Conservation (phyloP, 345 rosid genomes). For the Corymbia maculata region DNA sequence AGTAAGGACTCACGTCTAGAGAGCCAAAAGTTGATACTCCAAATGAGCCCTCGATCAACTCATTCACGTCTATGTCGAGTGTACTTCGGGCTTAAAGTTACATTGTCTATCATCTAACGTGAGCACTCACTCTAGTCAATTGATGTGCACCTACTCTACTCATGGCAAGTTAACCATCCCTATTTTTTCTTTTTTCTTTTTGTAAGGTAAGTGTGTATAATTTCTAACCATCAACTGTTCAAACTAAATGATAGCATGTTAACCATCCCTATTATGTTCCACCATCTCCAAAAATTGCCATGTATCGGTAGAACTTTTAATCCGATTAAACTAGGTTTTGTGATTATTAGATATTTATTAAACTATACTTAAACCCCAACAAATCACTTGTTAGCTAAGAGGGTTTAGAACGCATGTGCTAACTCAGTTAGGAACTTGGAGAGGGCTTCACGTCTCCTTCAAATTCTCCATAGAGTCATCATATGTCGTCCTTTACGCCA, state of each 20-base stretch:
- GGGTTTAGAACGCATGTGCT: neutral
- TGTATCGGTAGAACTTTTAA: neutral
- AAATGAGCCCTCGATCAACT: neutral
- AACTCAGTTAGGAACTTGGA: neutral
- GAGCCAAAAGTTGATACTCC: neutral
- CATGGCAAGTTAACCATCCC: neutral
- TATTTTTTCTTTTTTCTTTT: no score
- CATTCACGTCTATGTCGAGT: neutral
- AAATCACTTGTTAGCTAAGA: neutral
- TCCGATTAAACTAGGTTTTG: neutral
- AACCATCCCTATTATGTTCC: neutral
- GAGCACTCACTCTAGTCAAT: neutral
- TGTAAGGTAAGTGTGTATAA: no score
- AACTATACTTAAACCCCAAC: neutral
- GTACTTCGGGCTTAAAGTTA: neutral
- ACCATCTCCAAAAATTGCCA: neutral
- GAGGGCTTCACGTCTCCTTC: neutral
- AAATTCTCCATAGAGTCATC: neutral
- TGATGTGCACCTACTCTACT: neutral
- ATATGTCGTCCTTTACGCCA: neutral
- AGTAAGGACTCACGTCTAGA: neutral
- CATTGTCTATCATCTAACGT: neutral
- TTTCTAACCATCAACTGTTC: no score
- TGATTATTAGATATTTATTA: neutral
- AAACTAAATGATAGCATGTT: no score